Base-by-base conservation (phyloP, 2,329 filamentous ascomycete genomes). In the Colletotrichum orbiculare region DNA sequence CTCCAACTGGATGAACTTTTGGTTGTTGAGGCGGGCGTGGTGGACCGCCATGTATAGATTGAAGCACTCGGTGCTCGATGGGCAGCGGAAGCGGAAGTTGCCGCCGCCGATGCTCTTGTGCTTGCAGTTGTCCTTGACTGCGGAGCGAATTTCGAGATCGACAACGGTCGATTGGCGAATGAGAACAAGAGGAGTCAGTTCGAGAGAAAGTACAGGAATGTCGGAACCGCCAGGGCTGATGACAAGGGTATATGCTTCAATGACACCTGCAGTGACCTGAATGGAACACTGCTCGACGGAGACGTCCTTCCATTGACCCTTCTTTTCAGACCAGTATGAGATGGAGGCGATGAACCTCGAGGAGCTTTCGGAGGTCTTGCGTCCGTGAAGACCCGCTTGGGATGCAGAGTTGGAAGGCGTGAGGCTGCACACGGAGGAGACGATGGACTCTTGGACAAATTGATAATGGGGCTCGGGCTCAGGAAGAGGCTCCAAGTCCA, bases 121-220 rank as follows among this genome's bases (percentile, higher is more conserved):
- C 71, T 88, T 87, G 6, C 91, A 94, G 67, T 91, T 83, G 25
- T 83, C 77, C 47, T 91, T 91, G 34, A 94, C 91, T 2, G 93
- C 93, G 7, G 95, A 97, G 54, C 94, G 91, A 69, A 99, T 93
- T 69, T 96, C 96, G 58, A 99, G 92, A 75, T 99, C 96, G 38
- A 99, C 87, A 4, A 92, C 92, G 25, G 94, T 99, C 71, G 94
- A 96, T 72, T 95, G 91, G 68, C 95, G 89, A 67, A 98, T 89
- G 70, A 94, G 91, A 8, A 98, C 95, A 42, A 97, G 83, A 1
- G 96, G 96, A 0, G 95, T 98, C 46, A 99, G 87, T 73, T 97
- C 93, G 39, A 97, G 86, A 6, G 91, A 91, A 47, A 90, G 80
- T 17, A 89, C 76, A 4, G 87, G 86, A 76, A 57, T 79, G 69